phyloP scores from a whole-genome alignment of 148 eudicot genomes.

The Camellia japonica region DNA sequence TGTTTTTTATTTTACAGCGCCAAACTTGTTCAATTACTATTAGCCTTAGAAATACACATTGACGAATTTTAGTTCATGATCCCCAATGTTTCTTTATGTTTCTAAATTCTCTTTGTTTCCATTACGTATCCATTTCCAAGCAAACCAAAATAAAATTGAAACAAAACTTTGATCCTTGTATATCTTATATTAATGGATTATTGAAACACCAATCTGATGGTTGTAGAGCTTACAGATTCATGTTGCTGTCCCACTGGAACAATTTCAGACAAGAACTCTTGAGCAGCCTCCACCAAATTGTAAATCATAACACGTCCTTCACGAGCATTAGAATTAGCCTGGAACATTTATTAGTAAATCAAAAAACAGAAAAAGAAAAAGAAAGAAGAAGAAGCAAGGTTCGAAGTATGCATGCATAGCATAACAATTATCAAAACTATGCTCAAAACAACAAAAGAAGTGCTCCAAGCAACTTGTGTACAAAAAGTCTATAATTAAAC shows the following conservation, averaged over 20 bases:
- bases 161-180: neutral
- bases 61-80: neutral
- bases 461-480: neutral
- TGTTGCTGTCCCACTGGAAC: constrained; percentile 47
- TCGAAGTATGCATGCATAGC: constrained; percentile 11
- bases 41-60: neutral
- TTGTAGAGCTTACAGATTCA: constrained; percentile 40
- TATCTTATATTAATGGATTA: neutral
- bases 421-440: neutral
- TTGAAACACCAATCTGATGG: neutral
- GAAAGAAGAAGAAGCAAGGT: neutral
- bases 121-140: constrained; percentile 1
- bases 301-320: constrained; percentile 99
- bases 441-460: neutral
- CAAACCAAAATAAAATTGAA: neutral
- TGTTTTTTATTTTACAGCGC: neutral
- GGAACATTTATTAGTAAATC: constrained; percentile 15
- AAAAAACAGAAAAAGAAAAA: neutral
- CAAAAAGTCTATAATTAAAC: neutral
- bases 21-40: neutral
- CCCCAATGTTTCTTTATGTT: neutral
- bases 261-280: constrained; percentile 95
- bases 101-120: neutral
- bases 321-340: constrained; percentile 97
- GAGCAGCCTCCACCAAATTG: constrained; percentile 99